Percentiles rank a stretch among this genome's conserved stretches.
Conservation (phyloP, 2,329 filamentous ascomycete species). For the Exophiala dermatitidis region DNA sequence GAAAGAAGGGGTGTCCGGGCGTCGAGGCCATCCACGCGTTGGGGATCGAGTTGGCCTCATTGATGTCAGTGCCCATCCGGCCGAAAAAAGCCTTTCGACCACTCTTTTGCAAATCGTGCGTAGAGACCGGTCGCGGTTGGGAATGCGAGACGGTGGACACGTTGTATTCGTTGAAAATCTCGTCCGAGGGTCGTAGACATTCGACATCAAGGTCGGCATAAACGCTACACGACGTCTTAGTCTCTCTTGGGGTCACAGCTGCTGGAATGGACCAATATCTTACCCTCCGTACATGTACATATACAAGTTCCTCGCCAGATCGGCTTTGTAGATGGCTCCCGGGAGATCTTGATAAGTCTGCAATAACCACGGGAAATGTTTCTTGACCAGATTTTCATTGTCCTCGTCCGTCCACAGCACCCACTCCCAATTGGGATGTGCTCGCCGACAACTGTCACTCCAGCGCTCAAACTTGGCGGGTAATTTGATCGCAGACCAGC, state of each 20-base stretch:
- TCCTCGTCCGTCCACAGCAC: conserved; percentile 36
- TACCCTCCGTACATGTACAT: conserved; percentile 35
- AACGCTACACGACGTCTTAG: conserved; percentile 23
- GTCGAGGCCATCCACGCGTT: conserved; percentile 37
- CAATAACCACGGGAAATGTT: conserved; percentile 32
- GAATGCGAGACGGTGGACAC: conserved; percentile 18
- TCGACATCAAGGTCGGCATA: conserved; percentile 33
- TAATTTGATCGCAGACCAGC: conserved; percentile 24
- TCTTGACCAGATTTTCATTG: conserved; percentile 32
- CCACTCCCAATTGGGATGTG: conserved; percentile 34
- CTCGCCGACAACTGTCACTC: conserved; percentile 30
- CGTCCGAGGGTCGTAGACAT: conserved; percentile 29
- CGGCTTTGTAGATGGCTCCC: conserved; percentile 32
- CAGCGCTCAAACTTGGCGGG: conserved; percentile 29
- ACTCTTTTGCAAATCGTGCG: conserved; percentile 12
- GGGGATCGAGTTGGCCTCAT: conserved; percentile 32
- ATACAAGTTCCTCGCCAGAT: conserved; percentile 32
- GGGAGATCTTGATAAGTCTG: conserved; percentile 29
- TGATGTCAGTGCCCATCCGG: conserved; percentile 31
- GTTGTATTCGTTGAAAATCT: conserved; percentile 26
- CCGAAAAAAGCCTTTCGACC: conserved; percentile 30
- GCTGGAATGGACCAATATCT: background rate
- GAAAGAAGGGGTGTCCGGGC: conserved; percentile 33
- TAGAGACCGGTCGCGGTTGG: conserved; percentile 11
- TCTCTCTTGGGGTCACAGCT: background rate